Conservation (phyloP, 2,329 filamentous ascomycete genomes). For the Elsinoe perseae region DNA sequence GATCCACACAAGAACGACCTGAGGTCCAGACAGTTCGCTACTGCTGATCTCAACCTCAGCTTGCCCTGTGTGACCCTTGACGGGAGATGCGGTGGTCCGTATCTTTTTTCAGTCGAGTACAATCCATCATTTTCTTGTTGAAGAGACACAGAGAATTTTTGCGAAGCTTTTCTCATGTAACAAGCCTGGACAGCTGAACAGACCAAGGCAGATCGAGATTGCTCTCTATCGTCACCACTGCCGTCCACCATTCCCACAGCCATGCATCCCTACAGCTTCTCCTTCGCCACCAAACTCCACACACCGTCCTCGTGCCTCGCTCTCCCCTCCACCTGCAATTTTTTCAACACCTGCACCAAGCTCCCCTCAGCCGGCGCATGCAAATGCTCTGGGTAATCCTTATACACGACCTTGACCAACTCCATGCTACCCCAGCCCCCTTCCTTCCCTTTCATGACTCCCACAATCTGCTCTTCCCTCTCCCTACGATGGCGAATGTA, state of each 20-base stretch:
- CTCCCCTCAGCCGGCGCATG: slow-evolving; percentile 69
- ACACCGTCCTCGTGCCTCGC: slow-evolving; percentile 38
- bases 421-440: slow-evolving; percentile 62
- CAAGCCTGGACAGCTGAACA: background rate
- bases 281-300: slow-evolving; percentile 28
- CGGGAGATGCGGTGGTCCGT: background rate
- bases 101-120: too few species aligned
- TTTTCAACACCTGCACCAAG: slow-evolving; percentile 68
- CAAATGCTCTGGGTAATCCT: slow-evolving; percentile 65
- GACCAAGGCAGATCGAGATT: background rate
- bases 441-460: slow-evolving; percentile 44
- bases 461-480: slow-evolving; percentile 70
- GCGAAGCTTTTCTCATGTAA: too few species aligned
- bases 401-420: slow-evolving; percentile 82
- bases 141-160: too few species aligned
- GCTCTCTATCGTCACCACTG: too few species aligned
- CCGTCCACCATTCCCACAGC: background rate
- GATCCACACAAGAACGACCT: background rate
- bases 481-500: slow-evolving; percentile 76
- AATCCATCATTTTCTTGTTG: too few species aligned
- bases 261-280: slow-evolving; percentile 8
- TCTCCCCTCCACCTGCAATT: slow-evolving; percentile 67
- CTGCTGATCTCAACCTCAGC: background rate
- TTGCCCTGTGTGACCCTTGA: background rate
- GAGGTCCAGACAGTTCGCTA: too few species aligned